Evolutionary conservation across 108 stramenopile genomes (phyloP).

Genomic region (Cylindrotheca closterium): DNA sequence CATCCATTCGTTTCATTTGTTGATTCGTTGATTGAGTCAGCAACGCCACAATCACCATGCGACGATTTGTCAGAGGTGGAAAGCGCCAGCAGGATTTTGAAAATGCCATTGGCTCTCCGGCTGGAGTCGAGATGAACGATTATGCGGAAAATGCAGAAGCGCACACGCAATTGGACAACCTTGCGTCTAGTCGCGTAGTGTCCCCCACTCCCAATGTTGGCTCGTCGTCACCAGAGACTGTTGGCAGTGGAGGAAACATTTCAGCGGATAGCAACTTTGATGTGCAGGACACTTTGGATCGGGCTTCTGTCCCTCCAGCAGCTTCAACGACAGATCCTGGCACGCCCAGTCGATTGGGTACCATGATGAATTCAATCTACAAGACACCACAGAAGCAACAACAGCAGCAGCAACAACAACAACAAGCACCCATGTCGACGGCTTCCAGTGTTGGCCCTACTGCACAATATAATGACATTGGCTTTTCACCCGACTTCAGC

Average conservation of each 20-base stretch:
- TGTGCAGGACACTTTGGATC: background rate
- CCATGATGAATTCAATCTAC: conserved; percentile 3
- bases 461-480: background rate
- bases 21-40: no score
- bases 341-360: background rate
- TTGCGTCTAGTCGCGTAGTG: background rate
- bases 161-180: background rate
- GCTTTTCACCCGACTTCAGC: background rate
- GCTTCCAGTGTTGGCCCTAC: background rate
- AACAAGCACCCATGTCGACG: background rate
- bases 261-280: background rate
- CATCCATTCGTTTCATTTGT: no score
- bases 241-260: background rate
- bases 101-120: conserved; percentile 34
- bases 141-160: background rate
- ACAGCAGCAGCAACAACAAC: conserved; percentile 12
- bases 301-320: background rate
- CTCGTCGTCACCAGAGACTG: background rate
- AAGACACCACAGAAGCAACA: background rate
- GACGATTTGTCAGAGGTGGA: background rate
- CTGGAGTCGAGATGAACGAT: conserved; percentile 32
- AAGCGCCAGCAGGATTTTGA: background rate
- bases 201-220: background rate
- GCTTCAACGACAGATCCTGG: background rate
- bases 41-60: background rate